Evolutionary conservation across 1,284 basidiomycete genomes (phyloP), one percentile per base, ranked within the genome.

Genomic region (Peniophora sp.): DNA sequence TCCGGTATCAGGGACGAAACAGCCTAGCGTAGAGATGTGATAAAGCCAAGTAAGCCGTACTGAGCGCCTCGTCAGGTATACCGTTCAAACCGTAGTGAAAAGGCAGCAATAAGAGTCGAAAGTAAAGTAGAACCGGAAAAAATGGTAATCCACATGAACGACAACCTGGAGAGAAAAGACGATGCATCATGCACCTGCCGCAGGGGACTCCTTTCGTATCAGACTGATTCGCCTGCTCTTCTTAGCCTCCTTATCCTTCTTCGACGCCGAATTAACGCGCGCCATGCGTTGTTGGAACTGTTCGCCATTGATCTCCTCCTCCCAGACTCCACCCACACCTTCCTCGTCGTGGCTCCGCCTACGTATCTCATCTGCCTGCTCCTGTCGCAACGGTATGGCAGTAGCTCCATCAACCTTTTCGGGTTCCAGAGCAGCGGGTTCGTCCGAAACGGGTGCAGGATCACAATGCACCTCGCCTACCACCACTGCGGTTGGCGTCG

Each of bases 251-350:
- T 35, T 35, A 32, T 32, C 27, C 23, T 27, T 38, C 24, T 25
- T 11, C 48, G 27, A 22, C 20, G 27, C 16, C 46, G 36, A 35
- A 14, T 12, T n/a, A 9, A 45, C 43, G 11, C 20, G 41, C 41
- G 14, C 12, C 25, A 32, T 12, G n/a, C 23, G 39, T 22, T 27
- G 25, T 22, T n/a, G 16, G 11, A 49, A 38, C 12, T 48, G 35
- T 44, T 35, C 39, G 9, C 48, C 49, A 32, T 32, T 32, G 14
- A 53, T 38, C 27, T 50, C 52, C 20, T 53, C 52, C 44, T 53
- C 52, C 52, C 52, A 53, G 12, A 50, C 52, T 8, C 52, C 20
- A 20, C 52, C 52, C 38, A 47, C 52, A 24, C 41, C 44, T 24
- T 19, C 24, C 34, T n/a, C n/a, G 38, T n/a, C 38, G 19, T 41